Percentiles rank a stretch among this genome's conserved stretches.
phyloP scores from a whole-genome alignment of 495 filamentous ascomycete genomes.

The Apiosordaria backusii region DNA sequence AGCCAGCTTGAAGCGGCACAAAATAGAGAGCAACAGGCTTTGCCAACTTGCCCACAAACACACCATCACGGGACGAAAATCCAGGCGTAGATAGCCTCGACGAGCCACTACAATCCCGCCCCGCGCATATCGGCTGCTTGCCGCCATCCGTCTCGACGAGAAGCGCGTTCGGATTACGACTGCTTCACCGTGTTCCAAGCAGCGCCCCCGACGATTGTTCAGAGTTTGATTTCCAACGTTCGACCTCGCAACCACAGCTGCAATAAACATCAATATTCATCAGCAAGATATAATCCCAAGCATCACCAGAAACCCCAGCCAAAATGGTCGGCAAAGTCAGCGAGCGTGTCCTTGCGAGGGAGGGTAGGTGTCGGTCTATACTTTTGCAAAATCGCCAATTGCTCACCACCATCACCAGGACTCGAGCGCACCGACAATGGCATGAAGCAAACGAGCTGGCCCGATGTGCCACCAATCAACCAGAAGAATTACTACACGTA shows the following conservation, averaged over 20 bases:
- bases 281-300: neutral
- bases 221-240: neutral
- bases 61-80: neutral
- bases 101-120: neutral
- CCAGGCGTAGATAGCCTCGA: neutral
- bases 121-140: neutral
- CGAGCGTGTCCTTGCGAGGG: slow-evolving; percentile 50
- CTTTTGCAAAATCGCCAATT: neutral
- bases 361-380: slow-evolving; percentile 35
- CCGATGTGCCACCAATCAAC: slow-evolving; percentile 86
- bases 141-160: neutral
- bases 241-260: neutral
- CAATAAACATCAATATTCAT: neutral
- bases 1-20: slow-evolving; percentile 3
- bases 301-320: slow-evolving; percentile 5
- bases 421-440: slow-evolving; percentile 96
- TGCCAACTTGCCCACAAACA: neutral
- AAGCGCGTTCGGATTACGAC: neutral
- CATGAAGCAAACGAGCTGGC: slow-evolving; percentile 92
- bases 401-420: slow-evolving; percentile 50
- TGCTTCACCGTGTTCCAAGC: neutral
- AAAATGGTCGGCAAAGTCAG: slow-evolving; percentile 53
- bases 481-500: slow-evolving; percentile 99
- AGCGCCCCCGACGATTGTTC: neutral
- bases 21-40: neutral